Percentiles rank a stretch among this genome's conserved stretches.
Evolutionary conservation across 2,329 filamentous ascomycete species (phyloP).

Genomic region (Paraconiothyrium sp.): DNA sequence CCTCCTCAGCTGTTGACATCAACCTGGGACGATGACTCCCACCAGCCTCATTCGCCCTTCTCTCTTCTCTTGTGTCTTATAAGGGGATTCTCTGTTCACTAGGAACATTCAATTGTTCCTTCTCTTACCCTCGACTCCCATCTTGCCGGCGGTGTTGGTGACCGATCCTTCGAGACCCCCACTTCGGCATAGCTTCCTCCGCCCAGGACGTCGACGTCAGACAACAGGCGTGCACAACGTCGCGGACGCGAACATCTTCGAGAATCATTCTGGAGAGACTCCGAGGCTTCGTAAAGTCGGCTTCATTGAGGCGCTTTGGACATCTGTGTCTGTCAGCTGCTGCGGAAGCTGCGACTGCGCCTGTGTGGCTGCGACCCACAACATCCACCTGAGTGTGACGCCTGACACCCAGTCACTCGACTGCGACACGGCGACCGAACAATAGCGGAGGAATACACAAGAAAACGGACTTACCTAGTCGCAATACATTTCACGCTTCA

Average conservation of each 20-base stretch:
- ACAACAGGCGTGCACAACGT: constrained; percentile 14
- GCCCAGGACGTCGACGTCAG: constrained; percentile 26
- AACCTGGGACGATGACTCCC: constrained; percentile 27
- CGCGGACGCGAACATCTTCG: constrained; percentile 1
- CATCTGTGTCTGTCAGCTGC: constrained; percentile 19
- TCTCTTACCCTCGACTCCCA: constrained; percentile 12
- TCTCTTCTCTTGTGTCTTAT: neutral
- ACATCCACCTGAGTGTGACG: constrained; percentile 35
- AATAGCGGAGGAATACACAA: constrained; percentile 9
- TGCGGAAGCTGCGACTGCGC: constrained; percentile 31
- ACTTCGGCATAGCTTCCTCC: constrained; percentile 5
- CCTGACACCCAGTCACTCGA: constrained; percentile 32
- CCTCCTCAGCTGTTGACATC: constrained; percentile 7
- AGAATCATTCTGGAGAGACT: neutral
- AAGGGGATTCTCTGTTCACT: neutral
- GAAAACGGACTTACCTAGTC: neutral
- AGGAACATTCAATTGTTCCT: neutral
- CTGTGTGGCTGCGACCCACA: constrained; percentile 35
- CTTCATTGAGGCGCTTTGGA: neutral
- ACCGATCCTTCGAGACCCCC: neutral
- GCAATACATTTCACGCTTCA: constrained; percentile 8
- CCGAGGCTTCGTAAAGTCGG: neutral
- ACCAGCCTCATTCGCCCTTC: constrained; percentile 3
- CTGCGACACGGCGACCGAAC: constrained; percentile 4
- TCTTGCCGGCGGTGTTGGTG: neutral